Conservation (phyloP, 192 early-diverging fungal species). For the Umbelopsis sp. region DNA sequence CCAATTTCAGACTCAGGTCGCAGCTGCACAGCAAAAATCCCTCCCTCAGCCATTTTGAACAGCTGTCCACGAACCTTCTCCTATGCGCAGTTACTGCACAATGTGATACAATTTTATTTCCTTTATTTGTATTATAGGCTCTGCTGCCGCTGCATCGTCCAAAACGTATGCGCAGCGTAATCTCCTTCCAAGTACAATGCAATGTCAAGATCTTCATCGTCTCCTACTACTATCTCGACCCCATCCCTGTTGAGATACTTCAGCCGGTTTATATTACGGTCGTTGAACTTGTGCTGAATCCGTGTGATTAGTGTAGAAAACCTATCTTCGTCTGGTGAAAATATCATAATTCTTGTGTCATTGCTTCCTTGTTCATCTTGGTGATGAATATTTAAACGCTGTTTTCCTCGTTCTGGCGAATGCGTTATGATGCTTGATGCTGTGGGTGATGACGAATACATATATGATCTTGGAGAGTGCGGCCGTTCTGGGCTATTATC, state of each 20-base stretch:
- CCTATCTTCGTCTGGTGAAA: neutral
- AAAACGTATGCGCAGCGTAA: neutral
- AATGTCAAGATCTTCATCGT: neutral
- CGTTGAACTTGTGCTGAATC: neutral
- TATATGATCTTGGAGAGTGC: neutral
- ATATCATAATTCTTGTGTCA: neutral
- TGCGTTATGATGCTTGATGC: neutral
- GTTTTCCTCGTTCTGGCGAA: neutral
- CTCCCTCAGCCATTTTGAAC: neutral
- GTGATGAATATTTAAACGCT: neutral
- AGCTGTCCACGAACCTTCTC: neutral
- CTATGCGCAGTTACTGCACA: too few species aligned
- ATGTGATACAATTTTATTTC: too few species aligned
- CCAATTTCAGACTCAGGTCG: neutral
- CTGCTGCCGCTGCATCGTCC: neutral
- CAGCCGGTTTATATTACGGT: neutral
- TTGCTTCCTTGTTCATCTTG: neutral
- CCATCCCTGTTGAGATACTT: neutral
- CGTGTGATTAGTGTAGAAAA: neutral
- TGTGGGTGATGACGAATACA: neutral
- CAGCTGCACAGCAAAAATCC: too few species aligned
- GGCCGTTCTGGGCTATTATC: neutral
- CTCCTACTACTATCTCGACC: constrained; percentile 1
- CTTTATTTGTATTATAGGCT: neutral
- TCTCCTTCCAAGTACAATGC: neutral